A percentile compares a stretch with the other conserved stretches of the same genome.
These are phyloP conservation scores for Arabidopsis thaliana DNA, from an alignment of 345 rosid species.

Conservation along the genomic window DNA sequence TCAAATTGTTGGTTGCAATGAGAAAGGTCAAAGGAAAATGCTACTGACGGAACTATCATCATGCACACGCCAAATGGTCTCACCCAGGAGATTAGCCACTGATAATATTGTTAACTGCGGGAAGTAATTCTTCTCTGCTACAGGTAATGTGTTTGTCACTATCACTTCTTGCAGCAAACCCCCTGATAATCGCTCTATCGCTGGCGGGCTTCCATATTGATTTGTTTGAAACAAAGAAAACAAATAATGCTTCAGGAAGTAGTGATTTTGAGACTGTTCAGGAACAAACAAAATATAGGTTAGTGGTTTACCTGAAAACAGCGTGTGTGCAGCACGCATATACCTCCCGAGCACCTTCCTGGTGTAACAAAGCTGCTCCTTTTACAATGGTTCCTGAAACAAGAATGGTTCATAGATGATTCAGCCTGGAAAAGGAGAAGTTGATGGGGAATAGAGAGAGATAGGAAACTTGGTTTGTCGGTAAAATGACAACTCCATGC, in stretches of 20 bases:
- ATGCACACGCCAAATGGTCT: conserved; percentile 88
- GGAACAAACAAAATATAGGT: conserved; percentile 8
- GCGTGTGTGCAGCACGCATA: conserved; percentile 98
- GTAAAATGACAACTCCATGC: conserved; percentile 7
- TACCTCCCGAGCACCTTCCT: conserved; percentile 97
- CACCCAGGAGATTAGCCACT: conserved; percentile 78
- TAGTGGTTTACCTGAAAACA: conserved; percentile 75
- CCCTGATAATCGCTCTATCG: conserved; percentile 74
- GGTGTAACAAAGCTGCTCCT: conserved; percentile 95
- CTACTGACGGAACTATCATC: conserved; percentile 84
- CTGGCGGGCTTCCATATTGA: conserved; percentile 65
- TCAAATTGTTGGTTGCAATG: conserved; percentile 15
- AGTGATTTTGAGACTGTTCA: background rate
- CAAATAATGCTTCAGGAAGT: conserved; percentile 11
- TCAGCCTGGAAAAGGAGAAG: background rate
- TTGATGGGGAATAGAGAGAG: background rate
- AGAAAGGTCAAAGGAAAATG: conserved; percentile 53
- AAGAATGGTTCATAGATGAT: conserved; percentile 11
- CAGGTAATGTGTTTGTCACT: conserved; percentile 75
- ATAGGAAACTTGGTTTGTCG: background rate
- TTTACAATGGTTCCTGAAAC: conserved; percentile 80
- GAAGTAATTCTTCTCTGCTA: conserved; percentile 72
- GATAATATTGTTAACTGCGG: conserved; percentile 77
- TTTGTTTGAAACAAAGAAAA: background rate
- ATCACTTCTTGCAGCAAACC: conserved; percentile 87